Percentiles rank a stretch among this genome's conserved stretches.
These are phyloP conservation scores for Fusarium tricinctum DNA, from an alignment of 2,329 filamentous ascomycete genomes.

Conservation along the genomic window DNA sequence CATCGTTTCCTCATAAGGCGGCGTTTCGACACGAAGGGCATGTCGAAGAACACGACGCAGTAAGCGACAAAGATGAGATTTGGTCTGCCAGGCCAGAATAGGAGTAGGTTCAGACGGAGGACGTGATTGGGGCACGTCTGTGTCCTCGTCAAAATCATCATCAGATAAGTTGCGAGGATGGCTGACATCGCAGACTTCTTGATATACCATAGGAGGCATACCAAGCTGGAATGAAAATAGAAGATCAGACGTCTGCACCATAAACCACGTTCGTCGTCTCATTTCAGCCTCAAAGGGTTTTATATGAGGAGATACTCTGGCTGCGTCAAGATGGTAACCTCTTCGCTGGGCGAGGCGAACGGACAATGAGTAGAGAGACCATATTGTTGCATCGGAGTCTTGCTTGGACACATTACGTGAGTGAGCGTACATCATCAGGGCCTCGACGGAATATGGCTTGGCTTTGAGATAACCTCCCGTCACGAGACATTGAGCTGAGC, in stretches of 20 bases:
- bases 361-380: conserved; percentile 63
- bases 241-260: conserved; percentile 63
- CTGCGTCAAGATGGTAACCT: conserved; percentile 66
- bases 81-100: conserved; percentile 59
- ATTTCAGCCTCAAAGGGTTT: conserved; percentile 66
- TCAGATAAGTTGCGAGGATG: conserved; percentile 64
- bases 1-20: conserved; percentile 54
- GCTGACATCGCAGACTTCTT: conserved; percentile 62
- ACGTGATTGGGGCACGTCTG: conserved; percentile 59
- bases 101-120: conserved; percentile 60
- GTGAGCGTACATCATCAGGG: conserved; percentile 62
- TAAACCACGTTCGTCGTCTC: conserved; percentile 64
- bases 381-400: conserved; percentile 61
- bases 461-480: conserved; percentile 63
- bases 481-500: conserved; percentile 63
- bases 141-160: conserved; percentile 65
- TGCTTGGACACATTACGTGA: conserved; percentile 58
- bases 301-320: conserved; percentile 57
- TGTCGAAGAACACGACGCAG: conserved; percentile 60
- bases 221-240: conserved; percentile 67
- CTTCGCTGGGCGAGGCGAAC: conserved; percentile 65
- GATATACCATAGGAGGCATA: conserved; percentile 64
- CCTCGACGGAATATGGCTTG: conserved; percentile 63
- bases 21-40: conserved; percentile 56
- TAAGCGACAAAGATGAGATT: conserved; percentile 60